Evolutionary conservation across 2,329 filamentous ascomycete species (phyloP).

Genomic region (Aspergillus transmontanensis): DNA sequence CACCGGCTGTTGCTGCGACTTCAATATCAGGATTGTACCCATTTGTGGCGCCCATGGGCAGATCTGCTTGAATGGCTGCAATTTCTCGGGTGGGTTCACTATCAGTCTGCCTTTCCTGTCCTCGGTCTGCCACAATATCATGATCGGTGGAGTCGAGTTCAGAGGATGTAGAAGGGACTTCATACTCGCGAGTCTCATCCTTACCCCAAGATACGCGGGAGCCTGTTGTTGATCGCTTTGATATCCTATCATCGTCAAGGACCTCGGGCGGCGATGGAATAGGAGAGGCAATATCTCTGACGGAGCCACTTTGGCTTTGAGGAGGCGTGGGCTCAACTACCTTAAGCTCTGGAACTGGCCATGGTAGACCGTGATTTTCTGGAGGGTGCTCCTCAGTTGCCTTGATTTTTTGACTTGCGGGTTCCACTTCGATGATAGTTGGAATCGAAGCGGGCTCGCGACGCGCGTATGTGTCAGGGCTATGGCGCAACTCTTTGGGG

Average conservation of each 20-base stretch:
- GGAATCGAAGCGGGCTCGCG: conserved; percentile 27
- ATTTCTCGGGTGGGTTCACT: neutral
- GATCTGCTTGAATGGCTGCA: conserved; percentile 15
- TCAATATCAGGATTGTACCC: conserved; percentile 61
- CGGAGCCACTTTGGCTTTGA: conserved; percentile 47
- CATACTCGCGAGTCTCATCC: conserved; percentile 66
- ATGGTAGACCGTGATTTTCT: conserved; percentile 34
- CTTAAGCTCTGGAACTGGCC: conserved; percentile 56
- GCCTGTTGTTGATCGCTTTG: conserved; percentile 46
- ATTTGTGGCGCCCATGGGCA: conserved; percentile 12
- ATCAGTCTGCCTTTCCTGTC: neutral
- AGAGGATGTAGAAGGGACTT: conserved; percentile 59
- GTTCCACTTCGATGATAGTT: conserved; percentile 34
- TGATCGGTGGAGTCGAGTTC: conserved; percentile 35
- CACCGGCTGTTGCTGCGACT: conserved; percentile 70
- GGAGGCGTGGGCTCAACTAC: conserved; percentile 62
- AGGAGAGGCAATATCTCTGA: conserved; percentile 34
- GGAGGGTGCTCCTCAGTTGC: conserved; percentile 24
- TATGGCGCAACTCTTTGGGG: conserved; percentile 43
- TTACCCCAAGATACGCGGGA: conserved; percentile 68
- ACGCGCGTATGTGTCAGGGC: conserved; percentile 38
- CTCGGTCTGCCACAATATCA: conserved; percentile 16
- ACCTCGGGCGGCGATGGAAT: conserved; percentile 38
- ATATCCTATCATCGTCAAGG: conserved; percentile 47
- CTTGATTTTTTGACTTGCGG: conserved; percentile 27